Evolutionary conservation across 2,329 filamentous ascomycete genomes (phyloP), one percentile per base, ranked within the genome.

Genomic region (Fusarium annulatum): DNA sequence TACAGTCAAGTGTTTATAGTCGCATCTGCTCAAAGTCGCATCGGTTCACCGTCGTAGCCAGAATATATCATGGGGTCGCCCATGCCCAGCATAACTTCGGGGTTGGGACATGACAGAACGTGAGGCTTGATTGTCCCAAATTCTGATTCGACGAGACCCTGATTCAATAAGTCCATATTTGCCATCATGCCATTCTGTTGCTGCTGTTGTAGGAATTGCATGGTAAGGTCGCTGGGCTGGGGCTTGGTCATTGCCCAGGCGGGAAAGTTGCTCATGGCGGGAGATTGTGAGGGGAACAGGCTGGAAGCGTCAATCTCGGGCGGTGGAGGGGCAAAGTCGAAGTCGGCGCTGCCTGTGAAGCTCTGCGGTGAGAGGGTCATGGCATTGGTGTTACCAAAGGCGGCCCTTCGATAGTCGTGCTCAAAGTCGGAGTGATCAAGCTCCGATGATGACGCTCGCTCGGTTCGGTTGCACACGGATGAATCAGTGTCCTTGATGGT

Each of bases 61-160:
- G 85, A 82, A 74, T 86, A 90, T 63, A 90, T 89, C 88, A 89
- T 89, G 2, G 88, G 88, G 69, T 90, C 88, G 23, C 84, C 85
- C 76, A 88, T 85, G 23, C 88, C 86, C 78, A 89, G 83, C 87
- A 90, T 90, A 12, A 87, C 86, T 49, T 88, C 87, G 2, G 86
- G 83, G 59, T 88, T 87, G 46, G 85, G 81, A 73, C 86, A 86
- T 42, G 85, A 85, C 48, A 89, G 81, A 49, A 87, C 84, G 63
- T 89, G 86, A 18, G 88, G 87, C 81, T 89, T 89, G 73, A 89
- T 86, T 33, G 84, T 86, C 42, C 86, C 85, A 56, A 88, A 88
- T 45, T 87, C 86, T 6, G 84, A 84, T 70, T 88, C 87, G 34
- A 88, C 79, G 7, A 89, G 78, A 7, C 85, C 85, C 66, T 88